Evolutionary conservation across 352 stramenopile genomes (phyloP).

Genomic region (Phytophthora idaei): DNA sequence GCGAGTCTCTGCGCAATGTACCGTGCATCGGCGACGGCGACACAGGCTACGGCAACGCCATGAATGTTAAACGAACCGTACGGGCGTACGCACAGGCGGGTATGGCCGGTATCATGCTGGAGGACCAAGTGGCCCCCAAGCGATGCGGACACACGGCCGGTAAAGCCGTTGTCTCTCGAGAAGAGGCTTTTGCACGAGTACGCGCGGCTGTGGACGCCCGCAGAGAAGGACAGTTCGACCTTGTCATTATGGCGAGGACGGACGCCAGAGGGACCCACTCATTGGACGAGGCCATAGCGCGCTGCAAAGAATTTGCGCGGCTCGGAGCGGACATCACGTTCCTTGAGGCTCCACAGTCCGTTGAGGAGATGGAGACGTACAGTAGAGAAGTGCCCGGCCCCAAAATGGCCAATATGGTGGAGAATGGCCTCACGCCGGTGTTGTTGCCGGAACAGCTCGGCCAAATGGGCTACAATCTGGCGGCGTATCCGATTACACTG

Average conservation of each 20-base stretch:
- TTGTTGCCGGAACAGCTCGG: slow-evolving; percentile 86
- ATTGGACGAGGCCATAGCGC: slow-evolving; percentile 91
- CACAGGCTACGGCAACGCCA: slow-evolving; percentile 93
- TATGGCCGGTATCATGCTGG: slow-evolving; percentile 94
- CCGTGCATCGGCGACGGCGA: slow-evolving; percentile 89
- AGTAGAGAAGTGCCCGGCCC: slow-evolving; percentile 88
- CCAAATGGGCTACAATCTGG: slow-evolving; percentile 94
- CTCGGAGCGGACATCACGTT: slow-evolving; percentile 87
- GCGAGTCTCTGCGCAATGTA: slow-evolving; percentile 36
- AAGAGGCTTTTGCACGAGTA: slow-evolving; percentile 88
- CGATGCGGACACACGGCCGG: slow-evolving; percentile 92
- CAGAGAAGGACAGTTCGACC: slow-evolving; percentile 82
- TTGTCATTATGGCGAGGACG: slow-evolving; percentile 94
- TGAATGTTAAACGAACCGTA: slow-evolving; percentile 94
- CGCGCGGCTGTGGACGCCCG: slow-evolving; percentile 91
- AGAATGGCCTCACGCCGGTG: slow-evolving; percentile 94
- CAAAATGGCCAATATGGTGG: slow-evolving; percentile 94
- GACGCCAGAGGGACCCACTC: slow-evolving; percentile 91
- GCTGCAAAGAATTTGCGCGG: slow-evolving; percentile 91
- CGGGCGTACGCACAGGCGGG: slow-evolving; percentile 88
- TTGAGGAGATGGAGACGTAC: slow-evolving; percentile 93
- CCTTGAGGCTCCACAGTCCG: slow-evolving; percentile 90
- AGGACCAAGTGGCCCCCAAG: slow-evolving; percentile 94
- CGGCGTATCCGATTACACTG: slow-evolving; percentile 93
- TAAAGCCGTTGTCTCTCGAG: slow-evolving; percentile 87